Base-by-base conservation (phyloP, 202 grass and related monocot species). In the Cymbopogon flexuosus region DNA sequence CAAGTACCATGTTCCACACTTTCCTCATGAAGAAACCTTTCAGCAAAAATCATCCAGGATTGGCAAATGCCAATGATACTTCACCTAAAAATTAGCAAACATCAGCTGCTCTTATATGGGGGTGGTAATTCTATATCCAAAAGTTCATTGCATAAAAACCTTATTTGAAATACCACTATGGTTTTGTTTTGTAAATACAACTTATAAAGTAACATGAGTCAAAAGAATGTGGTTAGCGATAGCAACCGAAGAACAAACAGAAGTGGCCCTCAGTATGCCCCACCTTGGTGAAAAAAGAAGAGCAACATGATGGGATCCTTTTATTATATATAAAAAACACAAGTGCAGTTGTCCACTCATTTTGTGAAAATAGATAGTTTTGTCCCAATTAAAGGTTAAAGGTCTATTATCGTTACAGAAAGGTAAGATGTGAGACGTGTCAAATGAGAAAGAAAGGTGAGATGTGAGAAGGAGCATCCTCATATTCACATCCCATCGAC, bases 401-500 rank as follows among this genome's bases (percentile, higher is more conserved):
- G 62, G n/a, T 86, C n/a, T 74, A 43, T 7, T 33, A 18, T 75
- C 54, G 14, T 40, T 75, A 23, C 56, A 23, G 49, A 54, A 52
- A 52, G 18, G 2, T 75, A 11, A 16, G 34, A 21, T 16, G 36
- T 46, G 43, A 46, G 34, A 14, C 47, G 29, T 68, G 49, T 54
- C 64, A 62, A 81, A 76, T 9, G 36, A 56, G 78, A 16, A 70
- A 12, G 31, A 61, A 76, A 35, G n/a, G 21, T 22, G 14, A 29
- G 49, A 72, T 24, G 19, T 35, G 61, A 54, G 11, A 72, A 51
- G 52, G 66, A 40, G 66, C n/a, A 39, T 27, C 18, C 46, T 73
- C 18, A 7, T 15, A 46, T 49, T 22, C 73, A 79, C 14, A 40
- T 72, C 79, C 75, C 29, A 79, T 83, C 74, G 15, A 59, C 67